These are phyloP conservation scores for Metarhizium humberi DNA, from an alignment of 2,329 filamentous ascomycete genomes.

Conservation along the genomic window DNA sequence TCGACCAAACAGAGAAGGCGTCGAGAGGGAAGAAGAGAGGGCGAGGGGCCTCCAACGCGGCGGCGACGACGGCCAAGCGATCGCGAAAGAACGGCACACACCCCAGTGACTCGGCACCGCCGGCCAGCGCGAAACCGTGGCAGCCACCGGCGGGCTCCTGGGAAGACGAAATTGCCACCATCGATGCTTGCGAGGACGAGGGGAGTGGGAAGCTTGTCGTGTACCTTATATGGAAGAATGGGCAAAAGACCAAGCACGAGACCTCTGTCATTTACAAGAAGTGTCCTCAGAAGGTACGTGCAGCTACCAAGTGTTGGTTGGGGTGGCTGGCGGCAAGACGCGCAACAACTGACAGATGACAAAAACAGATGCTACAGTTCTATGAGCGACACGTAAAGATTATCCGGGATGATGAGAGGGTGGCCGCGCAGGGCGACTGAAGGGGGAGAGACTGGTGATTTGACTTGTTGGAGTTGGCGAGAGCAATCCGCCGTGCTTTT, in stretches of 20 bases:
- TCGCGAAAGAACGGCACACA: conserved; percentile 39
- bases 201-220: conserved; percentile 51
- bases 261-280: conserved; percentile 61
- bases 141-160: conserved; percentile 63
- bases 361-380: conserved; percentile 45
- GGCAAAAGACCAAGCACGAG: conserved; percentile 64
- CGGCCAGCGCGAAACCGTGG: conserved; percentile 42
- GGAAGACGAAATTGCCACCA: conserved; percentile 62
- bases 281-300: conserved; percentile 64
- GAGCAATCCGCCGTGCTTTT: too few species aligned
- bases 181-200: conserved; percentile 65
- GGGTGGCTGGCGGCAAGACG: not conserved
- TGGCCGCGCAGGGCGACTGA: too few species aligned
- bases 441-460: too few species aligned
- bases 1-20: conserved; percentile 40
- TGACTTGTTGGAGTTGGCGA: too few species aligned
- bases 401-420: conserved; percentile 28
- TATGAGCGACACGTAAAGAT: conserved; percentile 51
- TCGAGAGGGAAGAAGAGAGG: conserved; percentile 49
- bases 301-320: too few species aligned
- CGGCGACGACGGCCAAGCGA: conserved; percentile 33
- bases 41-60: conserved; percentile 29
- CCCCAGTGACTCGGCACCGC: conserved; percentile 38
- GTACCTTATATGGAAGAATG: conserved; percentile 66
- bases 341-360: conserved; percentile 2